Conservation (phyloP, 352 stramenopile genomes). For the Phytophthora syringae region DNA sequence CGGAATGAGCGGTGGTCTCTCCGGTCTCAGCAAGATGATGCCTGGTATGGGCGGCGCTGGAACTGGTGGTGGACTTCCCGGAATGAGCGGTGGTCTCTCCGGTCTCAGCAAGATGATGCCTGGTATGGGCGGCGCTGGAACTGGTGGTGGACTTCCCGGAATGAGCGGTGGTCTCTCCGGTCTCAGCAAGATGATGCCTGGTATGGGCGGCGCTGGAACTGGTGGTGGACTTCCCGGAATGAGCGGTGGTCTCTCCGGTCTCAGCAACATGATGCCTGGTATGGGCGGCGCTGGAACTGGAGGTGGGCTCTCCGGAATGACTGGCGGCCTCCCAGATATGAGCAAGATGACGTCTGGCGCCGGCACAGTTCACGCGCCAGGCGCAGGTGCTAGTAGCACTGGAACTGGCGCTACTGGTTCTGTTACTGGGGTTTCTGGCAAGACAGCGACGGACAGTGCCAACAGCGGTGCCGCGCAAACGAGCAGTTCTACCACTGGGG, state of each 20-base stretch:
- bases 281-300: not conserved
- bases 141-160: too few relatives aligned
- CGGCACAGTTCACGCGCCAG: conserved; percentile 1
- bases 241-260: not conserved
- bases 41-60: not conserved
- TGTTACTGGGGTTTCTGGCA: not conserved
- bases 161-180: not conserved
- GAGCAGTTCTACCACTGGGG: not conserved
- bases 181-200: conserved; percentile 6
- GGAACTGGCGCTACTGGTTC: not conserved
- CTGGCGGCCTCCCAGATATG: not conserved
- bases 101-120: not conserved
- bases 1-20: not conserved
- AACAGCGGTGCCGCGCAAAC: not conserved
- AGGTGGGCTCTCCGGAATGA: too few relatives aligned
- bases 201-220: not conserved
- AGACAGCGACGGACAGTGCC: not conserved
- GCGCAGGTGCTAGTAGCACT: not conserved
- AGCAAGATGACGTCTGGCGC: conserved; percentile 3
- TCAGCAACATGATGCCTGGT: conserved; percentile 8
- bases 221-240: not conserved
- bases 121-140: conserved; percentile 1
- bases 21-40: not conserved
- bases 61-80: not conserved
- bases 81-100: conserved; percentile 1